Evolutionary conservation across 1,284 basidiomycete genomes (phyloP).

Genomic region (Sporisorium graminicola): DNA sequence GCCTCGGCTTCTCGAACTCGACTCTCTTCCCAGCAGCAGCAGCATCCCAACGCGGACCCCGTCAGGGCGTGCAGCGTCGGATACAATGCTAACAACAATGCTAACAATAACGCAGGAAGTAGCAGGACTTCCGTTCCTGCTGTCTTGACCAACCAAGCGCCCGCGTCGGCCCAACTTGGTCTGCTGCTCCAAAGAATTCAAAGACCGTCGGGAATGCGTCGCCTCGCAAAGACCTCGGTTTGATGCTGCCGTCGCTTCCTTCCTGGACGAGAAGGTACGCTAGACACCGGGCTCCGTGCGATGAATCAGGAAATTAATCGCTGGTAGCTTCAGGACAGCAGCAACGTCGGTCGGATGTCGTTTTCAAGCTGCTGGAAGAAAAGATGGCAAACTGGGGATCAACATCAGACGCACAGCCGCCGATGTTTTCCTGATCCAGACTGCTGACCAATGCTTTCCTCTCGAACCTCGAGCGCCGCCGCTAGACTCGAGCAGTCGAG

Average conservation of each 20-base stretch:
- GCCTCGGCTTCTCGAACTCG: not conserved
- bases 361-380: not conserved
- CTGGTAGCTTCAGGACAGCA: not conserved
- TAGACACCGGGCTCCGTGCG: not conserved
- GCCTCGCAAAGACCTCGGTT: not conserved
- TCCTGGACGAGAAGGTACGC: not conserved
- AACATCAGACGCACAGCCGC: too few relatives aligned
- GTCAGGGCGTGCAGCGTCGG: too few relatives aligned
- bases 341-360: not conserved
- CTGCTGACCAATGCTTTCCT: too few relatives aligned
- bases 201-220: constrained; percentile 24
- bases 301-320: not conserved
- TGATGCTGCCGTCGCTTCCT: not conserved
- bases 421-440: not conserved
- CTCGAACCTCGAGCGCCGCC: not conserved
- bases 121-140: too few relatives aligned
- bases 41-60: too few relatives aligned
- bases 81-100: too few relatives aligned
- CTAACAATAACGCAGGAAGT: too few relatives aligned
- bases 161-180: constrained; percentile 4
- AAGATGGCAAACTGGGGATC: not conserved
- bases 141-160: not conserved
- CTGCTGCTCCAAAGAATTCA: constrained; percentile 14
- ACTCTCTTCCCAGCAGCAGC: too few relatives aligned
- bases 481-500: not conserved